Evolutionary conservation across 2,329 filamentous ascomycete species (phyloP).

Genomic region (Cercospora zeina): DNA sequence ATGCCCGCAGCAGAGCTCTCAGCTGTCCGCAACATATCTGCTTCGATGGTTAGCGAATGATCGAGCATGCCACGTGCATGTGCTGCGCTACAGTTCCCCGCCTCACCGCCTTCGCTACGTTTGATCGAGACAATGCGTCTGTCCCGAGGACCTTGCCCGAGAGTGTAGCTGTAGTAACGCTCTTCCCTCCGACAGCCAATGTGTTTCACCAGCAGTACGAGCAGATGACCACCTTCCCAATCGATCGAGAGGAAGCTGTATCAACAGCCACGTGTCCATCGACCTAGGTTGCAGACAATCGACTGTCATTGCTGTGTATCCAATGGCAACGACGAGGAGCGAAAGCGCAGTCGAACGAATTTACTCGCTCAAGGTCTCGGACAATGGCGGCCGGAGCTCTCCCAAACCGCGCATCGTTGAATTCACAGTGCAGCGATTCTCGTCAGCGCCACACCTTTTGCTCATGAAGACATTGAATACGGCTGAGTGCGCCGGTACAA

Average conservation of each 20-base stretch:
- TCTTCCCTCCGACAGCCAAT: background rate
- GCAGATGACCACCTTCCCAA: background rate
- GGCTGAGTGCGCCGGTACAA: background rate
- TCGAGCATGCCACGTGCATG: slow-evolving; percentile 3
- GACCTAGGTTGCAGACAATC: background rate
- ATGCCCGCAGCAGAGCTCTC: background rate
- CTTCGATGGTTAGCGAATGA: background rate
- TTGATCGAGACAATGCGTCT: background rate
- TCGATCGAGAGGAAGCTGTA: background rate
- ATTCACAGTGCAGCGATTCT: background rate
- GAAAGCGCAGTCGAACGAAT: too few relatives aligned
- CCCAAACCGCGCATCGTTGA: background rate
- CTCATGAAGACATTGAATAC: background rate
- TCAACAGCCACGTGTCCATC: background rate
- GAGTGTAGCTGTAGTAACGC: background rate
- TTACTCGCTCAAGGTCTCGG: too few relatives aligned
- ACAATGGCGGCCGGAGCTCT: background rate
- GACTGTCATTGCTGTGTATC: too few relatives aligned
- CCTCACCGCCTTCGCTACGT: background rate
- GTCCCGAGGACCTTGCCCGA: background rate
- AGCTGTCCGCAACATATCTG: background rate
- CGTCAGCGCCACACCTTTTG: background rate
- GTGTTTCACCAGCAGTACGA: background rate
- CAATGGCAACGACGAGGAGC: too few relatives aligned
- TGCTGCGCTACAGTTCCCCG: slow-evolving; percentile 2